Evolutionary conservation across 1,139 yeast genomes (phyloP).

Genomic region (Zygotorulaspora mrakii): DNA sequence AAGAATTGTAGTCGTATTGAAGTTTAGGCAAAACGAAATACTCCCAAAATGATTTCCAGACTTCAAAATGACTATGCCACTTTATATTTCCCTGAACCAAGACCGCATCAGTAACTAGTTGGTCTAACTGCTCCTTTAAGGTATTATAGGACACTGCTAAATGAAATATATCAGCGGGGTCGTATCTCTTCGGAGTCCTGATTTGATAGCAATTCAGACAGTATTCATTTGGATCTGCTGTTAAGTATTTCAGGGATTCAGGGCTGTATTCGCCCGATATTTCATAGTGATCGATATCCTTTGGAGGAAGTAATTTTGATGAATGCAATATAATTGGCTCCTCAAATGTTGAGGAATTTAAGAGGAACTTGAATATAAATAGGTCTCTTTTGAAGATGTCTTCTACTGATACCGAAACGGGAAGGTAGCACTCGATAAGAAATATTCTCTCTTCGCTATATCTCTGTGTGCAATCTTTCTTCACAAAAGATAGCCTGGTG

Average conservation of each 20-base stretch:
- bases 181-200: slow-evolving; percentile 16
- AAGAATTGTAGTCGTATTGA: slow-evolving; percentile 25
- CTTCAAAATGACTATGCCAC: slow-evolving; percentile 23
- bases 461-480: slow-evolving; percentile 5
- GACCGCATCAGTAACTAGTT: slow-evolving; percentile 29
- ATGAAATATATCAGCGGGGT: slow-evolving; percentile 23
- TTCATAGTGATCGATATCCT: slow-evolving; percentile 14
- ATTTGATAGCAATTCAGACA: slow-evolving; percentile 30
- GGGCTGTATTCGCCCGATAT: slow-evolving; percentile 25
- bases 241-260: slow-evolving; percentile 18
- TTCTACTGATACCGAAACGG: slow-evolving; percentile 35
- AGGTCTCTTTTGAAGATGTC: slow-evolving; percentile 31
- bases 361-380: slow-evolving; percentile 33
- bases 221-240: slow-evolving; percentile 21
- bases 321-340: slow-evolving; percentile 28
- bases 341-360: slow-evolving; percentile 27
- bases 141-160: slow-evolving; percentile 26
- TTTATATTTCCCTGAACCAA: slow-evolving; percentile 29
- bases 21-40: slow-evolving; percentile 20
- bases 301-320: slow-evolving; percentile 17
- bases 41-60: slow-evolving; percentile 30
- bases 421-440: slow-evolving; percentile 24
- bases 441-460: slow-evolving; percentile 18
- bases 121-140: slow-evolving; percentile 30
- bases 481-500: slow-evolving; percentile 14